Conservation (phyloP, 1,284 basidiomycete species). For the Heterobasidion annosum region DNA sequence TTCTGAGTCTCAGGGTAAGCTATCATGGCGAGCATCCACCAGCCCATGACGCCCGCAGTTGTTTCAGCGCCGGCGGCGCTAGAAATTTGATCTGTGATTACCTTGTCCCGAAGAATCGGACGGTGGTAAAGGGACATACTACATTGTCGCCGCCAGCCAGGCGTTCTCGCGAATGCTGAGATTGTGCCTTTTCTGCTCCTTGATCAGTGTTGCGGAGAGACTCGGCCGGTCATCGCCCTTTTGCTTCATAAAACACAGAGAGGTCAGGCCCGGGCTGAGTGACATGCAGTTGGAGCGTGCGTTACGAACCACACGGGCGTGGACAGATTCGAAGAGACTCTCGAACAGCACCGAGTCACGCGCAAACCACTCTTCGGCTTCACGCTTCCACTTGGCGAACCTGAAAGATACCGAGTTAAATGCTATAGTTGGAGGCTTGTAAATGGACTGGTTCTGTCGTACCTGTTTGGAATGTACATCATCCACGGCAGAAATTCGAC, state of each 20-base stretch:
- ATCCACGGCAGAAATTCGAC: conserved; percentile 5
- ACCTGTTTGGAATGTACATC: conserved; percentile 4
- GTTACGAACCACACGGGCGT: not conserved
- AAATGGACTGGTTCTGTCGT: not conserved
- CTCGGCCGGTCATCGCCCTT: not conserved
- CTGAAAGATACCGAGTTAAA: not conserved
- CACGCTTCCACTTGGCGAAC: conserved; percentile 6
- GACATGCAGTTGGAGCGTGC: not conserved
- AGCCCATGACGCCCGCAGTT: conserved; percentile 3
- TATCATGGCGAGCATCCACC: conserved; percentile 12
- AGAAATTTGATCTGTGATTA: not conserved
- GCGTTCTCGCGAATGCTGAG: conserved; percentile 1
- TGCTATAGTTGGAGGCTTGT: not conserved
- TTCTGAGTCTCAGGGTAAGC: conserved; percentile 8
- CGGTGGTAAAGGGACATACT: not conserved
- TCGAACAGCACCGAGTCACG: conserved; percentile 4
- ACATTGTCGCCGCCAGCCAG: conserved; percentile 3
- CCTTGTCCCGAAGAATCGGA: not conserved
- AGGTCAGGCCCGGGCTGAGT: not conserved
- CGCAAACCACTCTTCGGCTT: conserved; percentile 3
- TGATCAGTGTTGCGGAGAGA: not conserved
- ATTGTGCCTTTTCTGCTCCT: not conserved
- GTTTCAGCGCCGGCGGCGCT: conserved; percentile 8
- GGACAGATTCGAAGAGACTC: not conserved
- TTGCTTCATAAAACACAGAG: not conserved